These are phyloP conservation scores for Rehmannia glutinosa DNA, from an alignment of 257 asterid genomes.

Conservation along the genomic window DNA sequence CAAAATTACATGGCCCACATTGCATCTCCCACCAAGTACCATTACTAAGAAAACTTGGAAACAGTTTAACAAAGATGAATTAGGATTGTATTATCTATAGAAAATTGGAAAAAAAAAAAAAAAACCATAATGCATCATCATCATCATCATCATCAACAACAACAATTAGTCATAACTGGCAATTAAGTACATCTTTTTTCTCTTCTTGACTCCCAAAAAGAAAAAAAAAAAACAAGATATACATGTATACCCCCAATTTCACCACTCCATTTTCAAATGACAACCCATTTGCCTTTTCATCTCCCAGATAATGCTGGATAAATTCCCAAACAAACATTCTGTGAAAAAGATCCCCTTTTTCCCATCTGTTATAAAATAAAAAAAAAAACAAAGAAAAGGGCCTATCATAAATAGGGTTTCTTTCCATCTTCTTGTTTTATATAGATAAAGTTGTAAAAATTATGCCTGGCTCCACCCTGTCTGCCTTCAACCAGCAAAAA, in stretches of 20 bases:
- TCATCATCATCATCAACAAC: neutral
- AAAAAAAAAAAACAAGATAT: neutral
- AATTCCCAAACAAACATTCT: neutral
- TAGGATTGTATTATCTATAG: neutral
- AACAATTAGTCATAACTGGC: constrained; percentile 7
- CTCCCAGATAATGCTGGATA: neutral
- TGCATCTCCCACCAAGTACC: no score
- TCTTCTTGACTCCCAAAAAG: neutral
- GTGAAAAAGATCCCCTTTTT: constrained; percentile 13
- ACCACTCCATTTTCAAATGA: constrained; percentile 11
- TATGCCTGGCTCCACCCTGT: constrained; percentile 74
- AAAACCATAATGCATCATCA: constrained; percentile 12
- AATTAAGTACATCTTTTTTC: neutral
- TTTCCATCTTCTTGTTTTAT: neutral
- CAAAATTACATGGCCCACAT: no score
- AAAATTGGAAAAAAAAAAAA: constrained; percentile 1
- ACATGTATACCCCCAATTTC: neutral
- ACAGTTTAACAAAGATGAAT: no score
- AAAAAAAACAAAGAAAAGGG: neutral
- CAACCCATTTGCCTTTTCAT: constrained; percentile 23
- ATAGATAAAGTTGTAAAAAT: constrained; percentile 16
- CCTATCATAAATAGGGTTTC: neutral
- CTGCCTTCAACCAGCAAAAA: constrained; percentile 49
- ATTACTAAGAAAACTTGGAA: no score
- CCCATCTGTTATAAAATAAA: constrained; percentile 12